Conservation (phyloP, 2,329 filamentous ascomycete genomes). For the Hypoxylon sp. region DNA sequence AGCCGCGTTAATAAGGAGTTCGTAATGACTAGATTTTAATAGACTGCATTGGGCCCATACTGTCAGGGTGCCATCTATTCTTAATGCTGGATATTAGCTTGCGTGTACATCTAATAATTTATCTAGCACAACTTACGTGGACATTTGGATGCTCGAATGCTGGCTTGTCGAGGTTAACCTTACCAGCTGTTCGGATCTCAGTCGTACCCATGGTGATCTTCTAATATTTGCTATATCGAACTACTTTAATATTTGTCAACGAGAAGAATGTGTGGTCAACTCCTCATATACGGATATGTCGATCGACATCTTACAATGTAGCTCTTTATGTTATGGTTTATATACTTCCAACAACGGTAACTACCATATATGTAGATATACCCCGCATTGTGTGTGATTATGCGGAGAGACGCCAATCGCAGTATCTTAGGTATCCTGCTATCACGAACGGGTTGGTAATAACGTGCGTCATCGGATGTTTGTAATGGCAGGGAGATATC, state of each 20-base stretch:
- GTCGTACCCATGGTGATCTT: conserved; percentile 55
- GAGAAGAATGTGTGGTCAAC: neutral
- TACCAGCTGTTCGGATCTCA: conserved; percentile 78
- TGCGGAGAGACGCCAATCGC: conserved; percentile 34
- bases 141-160: conserved; percentile 78
- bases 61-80: conserved; percentile 96
- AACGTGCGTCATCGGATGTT: conserved; percentile 25
- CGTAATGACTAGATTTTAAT: neutral
- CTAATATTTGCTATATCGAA: neutral
- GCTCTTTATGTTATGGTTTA: conserved; percentile 1
- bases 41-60: conserved; percentile 62
- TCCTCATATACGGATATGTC: neutral
- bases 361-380: conserved; percentile 19
- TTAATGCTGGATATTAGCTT: conserved; percentile 55
- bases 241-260: neutral
- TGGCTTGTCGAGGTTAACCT: conserved; percentile 80
- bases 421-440: conserved; percentile 29
- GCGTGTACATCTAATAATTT: conserved; percentile 35
- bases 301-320: neutral
- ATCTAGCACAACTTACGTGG: conserved; percentile 71
- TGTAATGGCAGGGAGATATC: conserved; percentile 11
- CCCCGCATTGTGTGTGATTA: conserved; percentile 44
- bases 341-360: conserved; percentile 12
- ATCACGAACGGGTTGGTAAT: conserved; percentile 24
- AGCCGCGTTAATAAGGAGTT: conserved; percentile 22